These are phyloP conservation scores for Asterophora parasitica DNA, from an alignment of 768 basidiomycete species.

Conservation along the genomic window DNA sequence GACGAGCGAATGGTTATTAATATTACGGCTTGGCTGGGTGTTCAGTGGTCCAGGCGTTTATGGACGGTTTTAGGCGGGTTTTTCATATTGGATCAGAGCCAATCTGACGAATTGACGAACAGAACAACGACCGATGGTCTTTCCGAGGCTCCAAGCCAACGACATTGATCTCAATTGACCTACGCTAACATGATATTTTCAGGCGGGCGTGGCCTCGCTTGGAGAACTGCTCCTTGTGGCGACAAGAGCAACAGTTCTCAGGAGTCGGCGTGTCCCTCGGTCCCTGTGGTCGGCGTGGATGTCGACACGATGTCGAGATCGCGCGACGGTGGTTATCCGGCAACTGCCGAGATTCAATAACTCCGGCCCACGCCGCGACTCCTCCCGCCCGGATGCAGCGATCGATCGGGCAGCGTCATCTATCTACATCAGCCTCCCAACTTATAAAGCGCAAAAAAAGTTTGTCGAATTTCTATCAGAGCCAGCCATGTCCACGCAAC, in stretches of 20 bases:
- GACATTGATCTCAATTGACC: background rate
- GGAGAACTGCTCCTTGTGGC: slow-evolving; percentile 7
- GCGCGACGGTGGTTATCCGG: slow-evolving; percentile 21
- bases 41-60: background rate
- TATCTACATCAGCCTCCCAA: slow-evolving; percentile 19
- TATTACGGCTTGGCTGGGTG: background rate
- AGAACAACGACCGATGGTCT: slow-evolving; percentile 3
- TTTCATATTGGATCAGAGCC: background rate
- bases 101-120: background rate
- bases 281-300: slow-evolving; percentile 18
- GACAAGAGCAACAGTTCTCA: background rate
- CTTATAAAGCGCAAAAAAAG: slow-evolving; percentile 35
- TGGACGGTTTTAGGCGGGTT: slow-evolving; percentile 1
- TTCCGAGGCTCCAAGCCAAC: slow-evolving; percentile 4
- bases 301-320: slow-evolving; percentile 5
- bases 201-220: background rate
- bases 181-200: background rate
- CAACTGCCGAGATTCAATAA: slow-evolving; percentile 20
- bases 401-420: slow-evolving; percentile 25
- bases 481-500: slow-evolving; percentile 31
- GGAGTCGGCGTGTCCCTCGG: slow-evolving; percentile 14
- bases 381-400: slow-evolving; percentile 12
- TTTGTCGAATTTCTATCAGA: slow-evolving; percentile 24
- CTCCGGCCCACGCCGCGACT: slow-evolving; percentile 13
- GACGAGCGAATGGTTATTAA: slow-evolving; percentile 2